Base-by-base conservation (phyloP, 2,329 filamentous ascomycete genomes). In the Venturia effusa region DNA sequence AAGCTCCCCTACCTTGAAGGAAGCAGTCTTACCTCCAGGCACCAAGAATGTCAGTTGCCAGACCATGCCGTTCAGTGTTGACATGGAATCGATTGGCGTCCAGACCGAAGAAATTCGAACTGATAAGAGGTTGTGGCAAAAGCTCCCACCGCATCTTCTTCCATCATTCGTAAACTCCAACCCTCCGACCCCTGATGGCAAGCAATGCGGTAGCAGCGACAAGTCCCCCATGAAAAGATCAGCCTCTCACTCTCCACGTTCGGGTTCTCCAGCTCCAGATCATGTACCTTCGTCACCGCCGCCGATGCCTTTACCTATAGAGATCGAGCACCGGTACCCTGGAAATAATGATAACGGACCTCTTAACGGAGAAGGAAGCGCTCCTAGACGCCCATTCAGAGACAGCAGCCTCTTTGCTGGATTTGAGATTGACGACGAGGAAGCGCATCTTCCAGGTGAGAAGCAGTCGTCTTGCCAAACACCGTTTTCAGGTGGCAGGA, bases 81-180 rank as follows among this genome's bases (percentile, higher is more conserved):
- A 77, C 22, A 79, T 79, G 68, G 78, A 77, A 48, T 87, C 81
- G 64, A 80, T 76, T 57, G 85, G 83, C 2, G 82, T 92, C 65
- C 94, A 99, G 78, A 99, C 94, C 0, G 92, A 97, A 69, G 89
- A 90, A 65, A 97, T 97, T 65, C 84, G 90, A 64, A 84, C 95
- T 6, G 92, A 96, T 71, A 84, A 85, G 76, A 84, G 92, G 66
- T 78, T 90, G 55, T 84, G 88, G 66, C 45, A 48, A n/a, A 87
- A 86, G 68, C 80, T 96, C 32, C 90, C 91, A 17, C 79, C 85
- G 1, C 89, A 94, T 71, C 81, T 96, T 40, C 85, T 92, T 64
- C 91, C 92, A 0, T 93, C 90, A 0, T 81, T 87, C 22, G 88
- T 96, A 66, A 77, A 77, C n/a, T 82, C 81, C 62, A 75, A 80